These are phyloP conservation scores for Butyriboletus loyo DNA, from an alignment of 768 basidiomycete species.

Conservation along the genomic window DNA sequence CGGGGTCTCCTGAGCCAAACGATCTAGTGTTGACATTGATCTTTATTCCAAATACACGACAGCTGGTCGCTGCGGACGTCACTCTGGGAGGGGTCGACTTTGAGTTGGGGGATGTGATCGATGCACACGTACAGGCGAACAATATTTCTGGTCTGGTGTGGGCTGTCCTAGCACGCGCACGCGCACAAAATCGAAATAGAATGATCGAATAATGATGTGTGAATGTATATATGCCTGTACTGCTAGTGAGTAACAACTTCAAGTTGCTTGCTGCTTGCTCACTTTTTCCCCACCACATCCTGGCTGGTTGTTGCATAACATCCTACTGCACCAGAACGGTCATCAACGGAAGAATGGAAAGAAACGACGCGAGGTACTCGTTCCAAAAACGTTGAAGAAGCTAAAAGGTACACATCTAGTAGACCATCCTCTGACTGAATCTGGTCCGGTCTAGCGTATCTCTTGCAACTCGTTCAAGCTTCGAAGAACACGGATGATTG, in stretches of 20 bases:
- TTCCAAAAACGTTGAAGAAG: too few relatives aligned
- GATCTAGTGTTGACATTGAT: slow-evolving; percentile 54
- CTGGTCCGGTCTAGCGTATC: neutral
- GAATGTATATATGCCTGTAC: too few relatives aligned
- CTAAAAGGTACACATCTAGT: neutral
- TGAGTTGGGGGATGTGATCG: slow-evolving; percentile 57
- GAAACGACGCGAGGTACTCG: neutral
- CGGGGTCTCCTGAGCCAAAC: slow-evolving; percentile 24
- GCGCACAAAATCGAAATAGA: slow-evolving; percentile 1
- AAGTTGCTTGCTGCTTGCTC: too few relatives aligned
- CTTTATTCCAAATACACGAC: slow-evolving; percentile 67
- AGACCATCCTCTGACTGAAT: neutral
- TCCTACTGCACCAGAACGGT: slow-evolving; percentile 34
- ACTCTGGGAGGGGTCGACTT: slow-evolving; percentile 51
- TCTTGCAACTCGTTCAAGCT: neutral
- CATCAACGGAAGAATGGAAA: neutral
- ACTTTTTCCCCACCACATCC: too few relatives aligned
- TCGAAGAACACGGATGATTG: too few relatives aligned
- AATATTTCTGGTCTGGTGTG: slow-evolving; percentile 65
- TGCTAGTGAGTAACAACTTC: too few relatives aligned
- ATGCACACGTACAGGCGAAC: slow-evolving; percentile 59
- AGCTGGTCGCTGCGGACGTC: slow-evolving; percentile 58
- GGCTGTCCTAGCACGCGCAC: slow-evolving; percentile 52
- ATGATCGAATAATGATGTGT: neutral
- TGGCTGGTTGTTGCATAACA: too few relatives aligned